Base-by-base conservation (phyloP, 2,329 filamentous ascomycete species). In the Epichloe festucae region DNA sequence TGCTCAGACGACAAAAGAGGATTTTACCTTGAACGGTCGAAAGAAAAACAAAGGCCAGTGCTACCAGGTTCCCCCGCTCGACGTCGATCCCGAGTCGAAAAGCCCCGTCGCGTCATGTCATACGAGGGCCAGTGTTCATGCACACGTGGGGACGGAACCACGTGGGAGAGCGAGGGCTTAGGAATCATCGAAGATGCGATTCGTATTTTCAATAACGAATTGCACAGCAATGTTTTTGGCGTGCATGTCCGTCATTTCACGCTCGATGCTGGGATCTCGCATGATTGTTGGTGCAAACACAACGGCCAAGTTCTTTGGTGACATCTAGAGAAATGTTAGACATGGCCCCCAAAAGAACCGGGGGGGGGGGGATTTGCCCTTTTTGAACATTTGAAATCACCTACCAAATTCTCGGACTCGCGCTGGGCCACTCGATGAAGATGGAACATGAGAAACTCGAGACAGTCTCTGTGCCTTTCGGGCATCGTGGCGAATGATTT, bases 211-310 rank as follows among this genome's bases (percentile, higher is more conserved):
- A 57, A 97, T 85, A 63, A 98, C 76, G 61, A 93, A 95, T 70
- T 95, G 90, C 58, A 97, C 84, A 5, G 89, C 89, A 57, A 85
- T 77, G 60, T 95, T 95, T 77, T 97, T 96, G 59, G 84, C 79
- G 65, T 93, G 87, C 76, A 95, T 95, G 65, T 98, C 93, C 34
- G 84, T 91, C 82, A 98, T 94, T 67, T 98, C 93, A 55, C 89
- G 83, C 66, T 95, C 89, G 55, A 97, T 79, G 62, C 85, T 91
- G 63, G 83, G 77, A 52, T 94, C 89, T 59, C 91, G 81, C 88
- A 98, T 95, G 60, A 98, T 94, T 1, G 93, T 98, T 7, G 93
- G 93, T 8, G 93, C 93, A 65, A 98, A 98, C 39, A 98, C 93
- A 42, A 98, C 93, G 3, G 93, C 89, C 55, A 97, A 72, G 64